Evolutionary conservation across 208 protist genomes (phyloP).

Genomic region (Acanthamoeba lenticulata): DNA sequence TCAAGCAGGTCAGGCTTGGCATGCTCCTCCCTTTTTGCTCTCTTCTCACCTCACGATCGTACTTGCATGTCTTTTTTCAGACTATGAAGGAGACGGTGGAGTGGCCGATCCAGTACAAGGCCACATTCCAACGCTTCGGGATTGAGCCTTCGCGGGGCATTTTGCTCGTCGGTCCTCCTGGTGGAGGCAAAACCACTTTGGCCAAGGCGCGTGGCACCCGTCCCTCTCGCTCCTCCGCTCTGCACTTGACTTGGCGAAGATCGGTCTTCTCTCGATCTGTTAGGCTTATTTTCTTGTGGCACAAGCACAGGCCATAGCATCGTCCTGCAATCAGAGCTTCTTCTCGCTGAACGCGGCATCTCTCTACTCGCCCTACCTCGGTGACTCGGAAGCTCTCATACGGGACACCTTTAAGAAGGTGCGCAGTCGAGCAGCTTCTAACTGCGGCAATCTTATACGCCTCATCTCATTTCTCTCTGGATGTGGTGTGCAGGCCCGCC

Average conservation of each 20-base stretch:
- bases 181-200: conserved; percentile 92
- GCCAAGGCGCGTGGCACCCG: conserved; percentile 45
- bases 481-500: conserved; percentile 82
- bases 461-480: not conserved
- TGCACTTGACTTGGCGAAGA: not conserved
- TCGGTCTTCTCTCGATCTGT: not conserved
- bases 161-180: conserved; percentile 95
- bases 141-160: conserved; percentile 89
- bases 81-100: conserved; percentile 79
- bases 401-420: conserved; percentile 85
- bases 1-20: conserved; percentile 68
- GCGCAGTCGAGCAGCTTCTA: no score
- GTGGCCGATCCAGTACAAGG: conserved; percentile 76
- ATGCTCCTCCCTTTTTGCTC: no score
- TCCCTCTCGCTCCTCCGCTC: not conserved
- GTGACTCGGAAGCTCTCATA: conserved; percentile 93
- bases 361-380: conserved; percentile 93
- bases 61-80: not conserved
- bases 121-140: conserved; percentile 68
- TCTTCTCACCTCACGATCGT: not conserved
- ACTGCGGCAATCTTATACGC: not conserved
- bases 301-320: conserved; percentile 70
- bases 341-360: conserved; percentile 76
- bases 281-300: not conserved
- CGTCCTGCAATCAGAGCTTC: conserved; percentile 68